Conservation (phyloP, 1,139 yeast species). For the Candida sp. region DNA sequence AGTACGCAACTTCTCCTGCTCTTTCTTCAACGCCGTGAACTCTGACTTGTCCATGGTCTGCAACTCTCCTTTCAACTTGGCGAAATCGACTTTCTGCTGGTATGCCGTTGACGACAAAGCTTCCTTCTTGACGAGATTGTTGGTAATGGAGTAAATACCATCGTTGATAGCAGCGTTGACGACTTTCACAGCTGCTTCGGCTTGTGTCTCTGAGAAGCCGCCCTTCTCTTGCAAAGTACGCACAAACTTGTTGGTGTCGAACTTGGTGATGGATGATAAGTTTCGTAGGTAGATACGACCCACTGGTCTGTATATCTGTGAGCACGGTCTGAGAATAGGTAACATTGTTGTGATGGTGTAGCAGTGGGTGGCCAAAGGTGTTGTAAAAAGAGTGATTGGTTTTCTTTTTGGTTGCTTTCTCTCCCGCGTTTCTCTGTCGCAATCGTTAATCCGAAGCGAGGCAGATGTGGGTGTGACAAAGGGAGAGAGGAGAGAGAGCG, state of each 20-base stretch:
- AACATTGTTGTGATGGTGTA: neutral
- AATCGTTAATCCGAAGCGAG: neutral
- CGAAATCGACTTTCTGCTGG: conserved; percentile 96
- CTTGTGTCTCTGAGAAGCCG: conserved; percentile 71
- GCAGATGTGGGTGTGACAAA: neutral
- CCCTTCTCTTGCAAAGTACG: conserved; percentile 71
- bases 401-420: neutral
- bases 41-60: conserved; percentile 90
- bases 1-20: conserved; percentile 83
- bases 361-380: neutral
- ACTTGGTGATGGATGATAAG: conserved; percentile 49
- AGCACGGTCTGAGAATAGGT: neutral
- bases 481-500: neutral
- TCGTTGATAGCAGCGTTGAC: conserved; percentile 81
- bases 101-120: conserved; percentile 83
- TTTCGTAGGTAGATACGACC: conserved; percentile 14
- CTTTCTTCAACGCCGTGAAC: conserved; percentile 79
- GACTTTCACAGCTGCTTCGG: conserved; percentile 79
- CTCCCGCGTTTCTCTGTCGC: neutral
- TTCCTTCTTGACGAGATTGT: conserved; percentile 82
- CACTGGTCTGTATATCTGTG: neutral
- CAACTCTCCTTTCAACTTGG: conserved; percentile 89
- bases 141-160: conserved; percentile 76
- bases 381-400: neutral
- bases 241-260: conserved; percentile 82